Base-by-base conservation (phyloP, 495 filamentous ascomycete genomes). In the Penicillium subrubescens region DNA sequence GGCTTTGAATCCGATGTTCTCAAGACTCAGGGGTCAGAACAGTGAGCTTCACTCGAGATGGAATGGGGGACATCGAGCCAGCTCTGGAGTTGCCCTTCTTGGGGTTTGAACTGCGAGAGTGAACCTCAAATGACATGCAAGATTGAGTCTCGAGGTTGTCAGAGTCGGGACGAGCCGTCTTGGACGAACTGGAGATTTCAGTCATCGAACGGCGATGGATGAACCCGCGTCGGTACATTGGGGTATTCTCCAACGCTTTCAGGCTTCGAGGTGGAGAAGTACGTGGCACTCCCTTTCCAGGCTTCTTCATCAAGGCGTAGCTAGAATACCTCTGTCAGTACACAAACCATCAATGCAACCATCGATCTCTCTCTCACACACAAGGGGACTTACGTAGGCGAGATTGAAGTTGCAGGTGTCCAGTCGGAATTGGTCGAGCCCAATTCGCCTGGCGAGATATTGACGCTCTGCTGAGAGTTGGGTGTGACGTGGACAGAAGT, bases 381-480 rank as follows among this genome's bases (percentile, higher is more conserved):
- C n/a, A 1, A 21, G 17, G 29, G 33, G 23, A 78, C 80, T 67
- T 76, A 82, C 81, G 77, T 75, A 57, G 81, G 80, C 19, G 81
- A 83, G 35, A 83, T 79, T 1, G 81, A 81, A n/a, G 81, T 81
- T 29, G 79, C 79, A 10, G 81, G 82, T 46, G 81, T 84, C 75
- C 78, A 83, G 62, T 75, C 73, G 27, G 76, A 65, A 57, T 76
- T 76, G 27, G 77, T 67, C n/a, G 31, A 33, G 7, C 31, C 31
- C 31, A 33, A 33, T 33, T 74, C 78, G n/a, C 69, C 72, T 34
- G 79, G 77, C 53, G 79, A 83, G 21, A 71, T 70, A 12, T 35
- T 37, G 50, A 76, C 76, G 65, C 77, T 83, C 37, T 73, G 67
- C 67, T 80, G 79, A 15, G 80, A 82, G 33, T 68, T 72, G 21